These are phyloP conservation scores for Scedosporium aurantiacum DNA, from an alignment of 2,329 filamentous ascomycete genomes.

Conservation along the genomic window DNA sequence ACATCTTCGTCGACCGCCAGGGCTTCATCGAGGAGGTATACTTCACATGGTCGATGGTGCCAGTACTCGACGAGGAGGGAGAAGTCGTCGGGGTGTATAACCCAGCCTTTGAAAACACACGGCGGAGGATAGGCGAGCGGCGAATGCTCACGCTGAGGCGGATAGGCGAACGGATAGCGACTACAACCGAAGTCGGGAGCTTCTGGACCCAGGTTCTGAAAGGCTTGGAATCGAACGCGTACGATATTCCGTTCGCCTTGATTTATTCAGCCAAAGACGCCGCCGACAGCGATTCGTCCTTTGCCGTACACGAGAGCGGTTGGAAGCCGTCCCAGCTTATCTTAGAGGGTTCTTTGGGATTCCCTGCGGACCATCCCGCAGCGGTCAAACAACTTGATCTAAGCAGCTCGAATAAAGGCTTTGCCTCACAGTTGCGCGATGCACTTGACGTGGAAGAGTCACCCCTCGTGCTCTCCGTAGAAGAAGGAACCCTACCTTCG, in stretches of 20 bases:
- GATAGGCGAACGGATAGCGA: conserved; percentile 63
- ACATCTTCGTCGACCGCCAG: conserved; percentile 58
- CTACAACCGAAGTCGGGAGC: conserved; percentile 58
- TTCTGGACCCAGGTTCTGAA: conserved; percentile 64
- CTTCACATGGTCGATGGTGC: conserved; percentile 75
- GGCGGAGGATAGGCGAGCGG: conserved; percentile 65
- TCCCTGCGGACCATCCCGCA: conserved; percentile 51
- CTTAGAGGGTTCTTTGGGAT: conserved; percentile 63
- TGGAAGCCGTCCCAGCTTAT: conserved; percentile 50
- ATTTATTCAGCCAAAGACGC: conserved; percentile 56
- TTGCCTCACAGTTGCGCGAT: conserved; percentile 65
- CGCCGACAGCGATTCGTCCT: conserved; percentile 57
- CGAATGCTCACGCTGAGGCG: conserved; percentile 70
- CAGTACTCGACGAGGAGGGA: conserved; percentile 63
- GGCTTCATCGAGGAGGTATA: conserved; percentile 68
- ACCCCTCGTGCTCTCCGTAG: conserved; percentile 57
- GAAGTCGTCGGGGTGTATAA: conserved; percentile 69
- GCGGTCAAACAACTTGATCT: conserved; percentile 56
- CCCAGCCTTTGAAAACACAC: conserved; percentile 70
- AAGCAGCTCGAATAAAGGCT: conserved; percentile 57
- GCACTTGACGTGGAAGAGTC: conserved; percentile 51
- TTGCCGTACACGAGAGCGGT: conserved; percentile 57
- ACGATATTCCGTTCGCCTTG: conserved; percentile 65
- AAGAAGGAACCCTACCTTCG: conserved; percentile 53
- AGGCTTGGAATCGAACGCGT: conserved; percentile 62